Conservation (phyloP, 1,284 basidiomycete species). For the Ustilago nuda region DNA sequence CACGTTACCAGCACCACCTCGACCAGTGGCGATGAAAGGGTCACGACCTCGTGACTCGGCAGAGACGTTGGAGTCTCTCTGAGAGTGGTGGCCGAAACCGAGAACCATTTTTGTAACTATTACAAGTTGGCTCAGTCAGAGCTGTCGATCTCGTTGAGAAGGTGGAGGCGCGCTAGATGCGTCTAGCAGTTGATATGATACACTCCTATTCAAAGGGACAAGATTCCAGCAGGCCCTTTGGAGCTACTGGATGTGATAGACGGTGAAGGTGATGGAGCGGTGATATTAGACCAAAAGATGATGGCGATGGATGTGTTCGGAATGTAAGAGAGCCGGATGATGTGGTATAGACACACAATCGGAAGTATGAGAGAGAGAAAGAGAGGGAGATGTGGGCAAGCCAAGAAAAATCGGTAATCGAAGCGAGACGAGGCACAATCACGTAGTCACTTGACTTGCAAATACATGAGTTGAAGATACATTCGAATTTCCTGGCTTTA, state of each 20-base stretch:
- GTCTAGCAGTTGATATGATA: background rate
- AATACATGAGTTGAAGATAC: background rate
- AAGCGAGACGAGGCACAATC: conserved; percentile 8
- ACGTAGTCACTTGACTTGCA: background rate
- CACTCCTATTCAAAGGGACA: background rate
- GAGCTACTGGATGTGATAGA: background rate
- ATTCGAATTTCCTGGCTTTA: too few species aligned
- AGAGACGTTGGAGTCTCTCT: conserved; percentile 31
- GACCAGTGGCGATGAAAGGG: conserved; percentile 58
- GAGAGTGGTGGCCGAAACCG: conserved; percentile 52
- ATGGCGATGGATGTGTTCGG: background rate
- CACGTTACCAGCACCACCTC: conserved; percentile 65
- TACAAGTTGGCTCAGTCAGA: background rate
- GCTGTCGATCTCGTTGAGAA: conserved; percentile 4
- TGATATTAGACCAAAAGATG: background rate
- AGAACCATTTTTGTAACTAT: conserved; percentile 39
- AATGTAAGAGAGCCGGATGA: conserved; percentile 1
- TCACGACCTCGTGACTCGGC: conserved; percentile 56
- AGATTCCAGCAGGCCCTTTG: background rate
- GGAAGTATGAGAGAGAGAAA: background rate
- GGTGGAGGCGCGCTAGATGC: conserved; percentile 10
- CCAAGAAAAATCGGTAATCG: conserved; percentile 12
- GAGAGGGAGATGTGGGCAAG: conserved; percentile 7
- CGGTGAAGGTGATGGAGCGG: background rate
- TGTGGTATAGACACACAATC: background rate